Conservation (phyloP, 2,329 filamentous ascomycete genomes). For the Cytospora piceicola region DNA sequence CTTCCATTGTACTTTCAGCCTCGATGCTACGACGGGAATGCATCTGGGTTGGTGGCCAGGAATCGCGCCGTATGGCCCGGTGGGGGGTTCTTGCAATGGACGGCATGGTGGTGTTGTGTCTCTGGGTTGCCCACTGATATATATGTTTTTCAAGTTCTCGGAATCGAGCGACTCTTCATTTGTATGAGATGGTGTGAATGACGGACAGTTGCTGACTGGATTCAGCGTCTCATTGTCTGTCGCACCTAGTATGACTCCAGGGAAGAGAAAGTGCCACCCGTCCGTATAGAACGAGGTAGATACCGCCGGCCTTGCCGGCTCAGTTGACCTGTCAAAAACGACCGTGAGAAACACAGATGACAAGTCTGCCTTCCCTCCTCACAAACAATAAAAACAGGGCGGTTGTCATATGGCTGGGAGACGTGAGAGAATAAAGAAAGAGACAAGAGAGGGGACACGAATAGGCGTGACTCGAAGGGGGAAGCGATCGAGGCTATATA, state of each 20-base stretch:
- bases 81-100: constrained; percentile 14
- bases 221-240: constrained; percentile 7
- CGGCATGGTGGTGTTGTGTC: constrained; percentile 13
- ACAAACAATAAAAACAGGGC: constrained; percentile 2
- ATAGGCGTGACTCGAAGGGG: not conserved
- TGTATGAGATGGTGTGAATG: constrained; percentile 14
- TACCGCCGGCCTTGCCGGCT: constrained; percentile 40
- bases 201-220: constrained; percentile 1
- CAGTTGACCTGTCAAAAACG: constrained; percentile 33
- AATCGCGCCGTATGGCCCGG: constrained; percentile 44
- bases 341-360: constrained; percentile 29
- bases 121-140: not conserved
- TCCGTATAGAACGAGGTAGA: constrained; percentile 28
- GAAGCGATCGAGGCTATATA: constrained; percentile 18
- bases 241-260: constrained; percentile 27
- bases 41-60: constrained; percentile 58
- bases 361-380: constrained; percentile 25
- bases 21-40: constrained; percentile 49
- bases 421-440: constrained; percentile 12
- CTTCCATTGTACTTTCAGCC: constrained; percentile 50
- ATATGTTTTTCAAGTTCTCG: not conserved
- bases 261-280: constrained; percentile 19
- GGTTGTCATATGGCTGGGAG: constrained; percentile 1
- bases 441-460: not conserved
- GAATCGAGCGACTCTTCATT: not conserved